Base-by-base conservation (phyloP, 805 yeast genomes). In the Wickerhamiella nectarea region DNA sequence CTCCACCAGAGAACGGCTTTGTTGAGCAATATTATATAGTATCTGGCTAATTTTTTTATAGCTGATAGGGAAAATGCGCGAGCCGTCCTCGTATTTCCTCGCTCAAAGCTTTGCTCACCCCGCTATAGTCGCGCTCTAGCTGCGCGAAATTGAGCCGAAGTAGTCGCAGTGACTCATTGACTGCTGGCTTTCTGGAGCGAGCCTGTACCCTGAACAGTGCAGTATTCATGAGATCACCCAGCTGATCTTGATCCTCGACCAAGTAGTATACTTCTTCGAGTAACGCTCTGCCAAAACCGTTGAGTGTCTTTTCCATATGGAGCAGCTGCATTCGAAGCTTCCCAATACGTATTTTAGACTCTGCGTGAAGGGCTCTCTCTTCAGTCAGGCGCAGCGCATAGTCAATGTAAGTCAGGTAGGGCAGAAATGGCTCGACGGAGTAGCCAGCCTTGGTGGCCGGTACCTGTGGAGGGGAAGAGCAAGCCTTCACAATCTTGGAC, bases 31-130 rank as follows among this genome's bases (percentile, higher is more conserved):
- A 25, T 4, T 25, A n/a, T n/a, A n/a, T n/a, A n/a, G n/a, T n/a
- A n/a, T n/a, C n/a, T n/a, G n/a, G n/a, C n/a, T n/a, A n/a, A n/a
- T n/a, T 21, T 8, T 21, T 11, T 12, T 28, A 28, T 6, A 15
- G 31, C 14, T n/a, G 12, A n/a, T 28, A 28, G 6, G 31, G 31
- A 15, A 11, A 28, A 15, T 28, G 31, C 15, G n/a, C 12, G 7
- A 28, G n/a, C 15, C 31, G 14, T n/a, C 31, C 31, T 2, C 15
- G 15, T 7, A 28, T 4, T 12, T 28, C 31, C 15, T 28, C 31
- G 15, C 31, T 28, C 31, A 81, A 66, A 0, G 83, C 84, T 45
- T 73, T 77, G 40, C 75, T 61, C 35, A 81, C 64, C 0, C 91
- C 93, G 1, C 81, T 78, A 45, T 72, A 75, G 14, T 59, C 55